Evolutionary conservation across 2,329 filamentous ascomycete genomes (phyloP), one percentile per base, ranked within the genome.

Genomic region (Pezizomycotina sp.): DNA sequence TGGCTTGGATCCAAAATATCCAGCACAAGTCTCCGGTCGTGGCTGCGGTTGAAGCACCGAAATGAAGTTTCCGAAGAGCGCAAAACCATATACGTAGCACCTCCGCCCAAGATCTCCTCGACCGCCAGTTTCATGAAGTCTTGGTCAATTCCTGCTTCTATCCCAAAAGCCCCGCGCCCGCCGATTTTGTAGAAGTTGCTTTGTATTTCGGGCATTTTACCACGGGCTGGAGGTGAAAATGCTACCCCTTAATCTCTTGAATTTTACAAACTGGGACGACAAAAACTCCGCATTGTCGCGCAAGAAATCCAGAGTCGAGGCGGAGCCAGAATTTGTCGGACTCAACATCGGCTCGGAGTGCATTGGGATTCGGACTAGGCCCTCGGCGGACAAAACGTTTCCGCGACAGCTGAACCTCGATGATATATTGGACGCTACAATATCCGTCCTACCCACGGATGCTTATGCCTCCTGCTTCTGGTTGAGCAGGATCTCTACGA

Each of bases 401-500:
- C 34, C 47, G 1, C 56, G 56, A 8, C 70, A 75, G 48, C 52
- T 77, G 2, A 69, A 74, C 36, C 59, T 77, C 0, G 57, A 66
- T 27, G 72, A 77, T 47, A 56, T 77, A 2, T 58, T 77, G 0
- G 71, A 77, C 45, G 64, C 60, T 0, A 60, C 67, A 0, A 61
- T 70, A 2, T 55, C 54, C 2, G 59, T 67, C 10, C 53, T 77
- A 0, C 71, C 71, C 0, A 32, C 47, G 0, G 66, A 77, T 47
- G 72, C 71, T 0, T 71, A 72, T 40, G 61, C 71, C 0, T 50
- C 76, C 1, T 73, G 0, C 51, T 78, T 22, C 49, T 77, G 0
- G 56, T 67, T 0, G 57, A 71, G 21, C 65, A 74, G n/a, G 74
- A 78, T 49, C 54, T 77, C 9, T 77, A 71, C 48, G 71, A 77